Percentiles rank a stretch among this genome's conserved stretches.
Conservation (phyloP, 1,284 basidiomycete genomes). For the Sanghuangporus sanghuang region DNA sequence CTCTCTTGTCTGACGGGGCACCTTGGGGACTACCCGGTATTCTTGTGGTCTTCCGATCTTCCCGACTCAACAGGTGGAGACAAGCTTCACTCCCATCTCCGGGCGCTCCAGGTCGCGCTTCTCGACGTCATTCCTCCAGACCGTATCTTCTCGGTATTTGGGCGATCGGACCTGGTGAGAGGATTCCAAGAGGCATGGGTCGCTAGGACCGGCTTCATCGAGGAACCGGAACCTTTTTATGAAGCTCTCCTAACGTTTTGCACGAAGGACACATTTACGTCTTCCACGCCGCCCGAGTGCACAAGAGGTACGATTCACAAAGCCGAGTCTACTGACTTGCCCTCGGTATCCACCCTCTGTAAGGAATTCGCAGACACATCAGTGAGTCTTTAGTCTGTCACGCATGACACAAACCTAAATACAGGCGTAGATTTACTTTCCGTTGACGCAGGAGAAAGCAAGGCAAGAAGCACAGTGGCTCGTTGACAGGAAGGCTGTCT, state of each 20-base stretch:
- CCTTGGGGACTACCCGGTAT: constrained; percentile 45
- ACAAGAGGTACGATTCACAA: constrained; percentile 29
- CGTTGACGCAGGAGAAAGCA: constrained; percentile 31
- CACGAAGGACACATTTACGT: constrained; percentile 31
- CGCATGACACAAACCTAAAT: not conserved
- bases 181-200: constrained; percentile 36
- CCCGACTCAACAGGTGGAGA: constrained; percentile 1
- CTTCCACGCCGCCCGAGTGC: constrained; percentile 21
- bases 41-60: constrained; percentile 39
- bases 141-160: constrained; percentile 46
- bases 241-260: constrained; percentile 38
- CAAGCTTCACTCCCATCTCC: constrained; percentile 14
- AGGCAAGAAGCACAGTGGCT: constrained; percentile 37
- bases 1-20: constrained; percentile 42
- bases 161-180: constrained; percentile 32
- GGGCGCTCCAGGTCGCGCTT: constrained; percentile 27
- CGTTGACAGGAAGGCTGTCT: constrained; percentile 37
- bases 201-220: constrained; percentile 29
- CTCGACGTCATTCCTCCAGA: constrained; percentile 34
- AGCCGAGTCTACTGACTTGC: constrained; percentile 26
- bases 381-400: constrained; percentile 26
- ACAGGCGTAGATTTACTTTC: constrained; percentile 31
- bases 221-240: constrained; percentile 38
- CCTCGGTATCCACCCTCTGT: constrained; percentile 36
- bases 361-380: constrained; percentile 44